Evolutionary conservation across 345 rosid genomes (phyloP), one percentile per base, ranked within the genome.

Genomic region (Ceriops decandra): DNA sequence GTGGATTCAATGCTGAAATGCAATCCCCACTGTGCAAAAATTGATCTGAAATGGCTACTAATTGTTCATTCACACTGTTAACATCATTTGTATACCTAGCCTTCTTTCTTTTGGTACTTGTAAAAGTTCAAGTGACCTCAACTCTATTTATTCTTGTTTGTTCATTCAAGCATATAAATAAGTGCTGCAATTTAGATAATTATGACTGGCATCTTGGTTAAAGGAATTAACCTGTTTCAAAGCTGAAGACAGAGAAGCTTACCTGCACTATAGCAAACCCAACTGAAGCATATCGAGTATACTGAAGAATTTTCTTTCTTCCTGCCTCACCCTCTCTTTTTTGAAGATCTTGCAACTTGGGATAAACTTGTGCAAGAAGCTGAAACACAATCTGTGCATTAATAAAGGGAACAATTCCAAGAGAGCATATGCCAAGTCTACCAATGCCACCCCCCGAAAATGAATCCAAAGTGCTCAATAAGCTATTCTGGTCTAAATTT

Each of bases 241-340:
- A 32, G 24, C 42, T 2, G 42, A 21, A 32, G 22, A 58, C 15
- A 17, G 26, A 68, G 64, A 33, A 67, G 31, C 67, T 71, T 71
- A 83, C 92, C 87, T 90, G 96, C 51, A 91, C 97, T 68, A 91
- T 69, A 17, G 97, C 96, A 52, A 95, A 95, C 53, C 93, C 99
- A 27, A 95, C 97, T 5, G 99, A 95, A 78, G 96, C 97, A 64
- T 95, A 91, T 52, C 85, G 84, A 68, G 95, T 91, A 67, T 95
- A 91, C 85, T 95, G 91, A 61, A 91, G 92, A 75, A 95, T 73
- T 79, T 91, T 95, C 82, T 95, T 95, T 59, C 99, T 90, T 62
- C 99, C 99, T 0, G 97, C 96, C 86, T 95, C 97, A 20, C 99
- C 99, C 88, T 95, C 99, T 87, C 84, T 84, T 77, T 95, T 95